Percentiles rank a stretch among this genome's conserved stretches.
These are phyloP conservation scores for Platismatia glauca DNA, from an alignment of 495 filamentous ascomycete species.

Conservation along the genomic window DNA sequence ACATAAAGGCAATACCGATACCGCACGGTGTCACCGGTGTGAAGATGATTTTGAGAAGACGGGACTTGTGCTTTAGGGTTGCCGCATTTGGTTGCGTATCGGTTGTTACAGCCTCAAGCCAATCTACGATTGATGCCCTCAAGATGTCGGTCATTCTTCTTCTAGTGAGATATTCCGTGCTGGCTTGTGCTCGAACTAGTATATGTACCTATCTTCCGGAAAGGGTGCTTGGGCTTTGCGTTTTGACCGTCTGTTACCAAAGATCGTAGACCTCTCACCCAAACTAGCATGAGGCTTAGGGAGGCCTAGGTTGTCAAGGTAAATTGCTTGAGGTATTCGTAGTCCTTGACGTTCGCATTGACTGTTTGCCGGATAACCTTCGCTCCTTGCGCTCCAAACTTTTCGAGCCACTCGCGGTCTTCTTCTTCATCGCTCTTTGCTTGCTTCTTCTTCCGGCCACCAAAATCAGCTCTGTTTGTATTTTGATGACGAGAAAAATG, in stretches of 20 bases:
- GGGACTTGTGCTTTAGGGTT: neutral
- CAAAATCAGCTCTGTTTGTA: neutral
- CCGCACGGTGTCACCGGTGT: too few relatives aligned
- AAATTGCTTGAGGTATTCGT: conserved; percentile 87
- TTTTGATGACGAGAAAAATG: neutral
- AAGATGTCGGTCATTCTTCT: neutral
- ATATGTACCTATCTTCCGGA: neutral
- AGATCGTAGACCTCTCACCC: neutral
- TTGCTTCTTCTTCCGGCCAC: conserved; percentile 40
- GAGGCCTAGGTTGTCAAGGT: conserved; percentile 54
- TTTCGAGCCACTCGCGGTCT: conserved; percentile 69
- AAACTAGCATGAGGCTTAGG: neutral
- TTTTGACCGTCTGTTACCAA: too few relatives aligned
- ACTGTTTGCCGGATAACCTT: conserved; percentile 68
- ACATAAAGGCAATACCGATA: neutral
- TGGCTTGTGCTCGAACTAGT: neutral
- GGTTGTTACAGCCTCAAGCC: neutral
- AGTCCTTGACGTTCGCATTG: conserved; percentile 71
- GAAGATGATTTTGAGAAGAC: neutral
- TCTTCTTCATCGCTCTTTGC: conserved; percentile 59
- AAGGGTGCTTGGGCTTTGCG: too few relatives aligned
- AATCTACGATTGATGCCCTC: neutral
- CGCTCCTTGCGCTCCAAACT: conserved; percentile 70
- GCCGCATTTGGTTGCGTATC: neutral
- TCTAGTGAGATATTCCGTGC: neutral